Evolutionary conservation across 495 filamentous ascomycete species (phyloP).

Genomic region (Eremomyces bilateralis): DNA sequence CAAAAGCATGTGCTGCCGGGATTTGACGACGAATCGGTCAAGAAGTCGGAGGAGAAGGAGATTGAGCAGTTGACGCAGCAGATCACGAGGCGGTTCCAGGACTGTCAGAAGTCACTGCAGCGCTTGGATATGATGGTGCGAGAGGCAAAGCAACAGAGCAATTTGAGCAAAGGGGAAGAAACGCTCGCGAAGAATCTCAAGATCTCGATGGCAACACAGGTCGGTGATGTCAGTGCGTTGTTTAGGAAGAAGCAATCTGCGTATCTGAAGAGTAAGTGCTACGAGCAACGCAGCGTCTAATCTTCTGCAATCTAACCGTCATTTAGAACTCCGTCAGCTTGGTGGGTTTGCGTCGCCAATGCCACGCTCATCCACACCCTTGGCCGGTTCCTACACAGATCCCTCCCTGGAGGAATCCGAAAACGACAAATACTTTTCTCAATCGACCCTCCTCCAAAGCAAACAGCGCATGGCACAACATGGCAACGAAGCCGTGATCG

Average conservation of each 20-base stretch:
- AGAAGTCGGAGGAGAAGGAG: conserved; percentile 58
- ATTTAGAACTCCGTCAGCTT: conserved; percentile 69
- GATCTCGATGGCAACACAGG: conserved; percentile 63
- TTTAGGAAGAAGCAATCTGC: conserved; percentile 95
- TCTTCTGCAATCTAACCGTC: too few relatives aligned
- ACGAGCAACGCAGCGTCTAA: too few relatives aligned
- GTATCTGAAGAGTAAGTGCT: conserved; percentile 66
- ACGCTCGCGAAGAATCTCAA: conserved; percentile 93
- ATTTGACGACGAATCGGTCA: conserved; percentile 83
- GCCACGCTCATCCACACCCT: conserved; percentile 40
- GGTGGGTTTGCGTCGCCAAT: conserved; percentile 40
- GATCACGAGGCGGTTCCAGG: conserved; percentile 73
- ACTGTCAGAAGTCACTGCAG: conserved; percentile 72
- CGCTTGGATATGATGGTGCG: conserved; percentile 66
- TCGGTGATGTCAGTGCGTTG: conserved; percentile 78
- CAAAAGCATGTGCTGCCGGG: conserved; percentile 93
- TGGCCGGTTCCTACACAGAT: conserved; percentile 44
- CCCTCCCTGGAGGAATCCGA: conserved; percentile 77
- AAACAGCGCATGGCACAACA: conserved; percentile 39
- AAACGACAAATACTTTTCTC: conserved; percentile 76
- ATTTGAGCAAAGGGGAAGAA: conserved; percentile 61
- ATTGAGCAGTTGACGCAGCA: conserved; percentile 81
- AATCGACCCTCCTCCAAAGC: conserved; percentile 62
- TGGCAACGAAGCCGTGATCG: conserved; percentile 66
- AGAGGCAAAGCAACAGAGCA: conserved; percentile 43